phyloP scores from a whole-genome alignment of 225 moss, liverwort and hornwort genomes.

The Pseudisothecium myosuroides region DNA sequence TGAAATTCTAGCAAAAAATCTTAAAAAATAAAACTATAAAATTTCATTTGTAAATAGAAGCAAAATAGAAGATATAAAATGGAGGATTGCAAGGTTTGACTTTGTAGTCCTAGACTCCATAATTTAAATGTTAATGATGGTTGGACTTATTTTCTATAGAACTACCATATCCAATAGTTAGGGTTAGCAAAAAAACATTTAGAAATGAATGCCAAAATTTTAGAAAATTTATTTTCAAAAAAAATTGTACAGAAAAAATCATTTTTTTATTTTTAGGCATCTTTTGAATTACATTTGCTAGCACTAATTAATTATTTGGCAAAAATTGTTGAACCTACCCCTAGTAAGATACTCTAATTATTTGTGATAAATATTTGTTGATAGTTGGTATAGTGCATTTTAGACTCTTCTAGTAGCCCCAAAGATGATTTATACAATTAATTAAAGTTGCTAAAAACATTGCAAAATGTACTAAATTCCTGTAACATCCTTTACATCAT shows the following conservation, averaged over 20 bases:
- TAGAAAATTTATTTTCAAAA: not conserved
- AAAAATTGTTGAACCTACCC: not conserved
- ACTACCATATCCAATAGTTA: fast-evolving
- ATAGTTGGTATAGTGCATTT: not conserved
- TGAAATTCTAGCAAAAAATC: not conserved
- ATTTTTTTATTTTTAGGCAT: not conserved
- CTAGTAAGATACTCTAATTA: fast-evolving
- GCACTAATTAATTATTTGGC: not conserved
- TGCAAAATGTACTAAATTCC: not conserved
- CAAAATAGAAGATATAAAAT: not conserved
- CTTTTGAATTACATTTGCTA: not conserved
- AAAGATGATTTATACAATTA: not conserved
- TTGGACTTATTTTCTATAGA: not conserved
- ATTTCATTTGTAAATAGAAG: not conserved
- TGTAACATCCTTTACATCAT: fast-evolving
- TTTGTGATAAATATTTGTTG: not conserved
- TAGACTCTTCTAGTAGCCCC: fast-evolving
- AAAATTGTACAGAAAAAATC: too few species aligned
- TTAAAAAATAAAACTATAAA: not conserved
- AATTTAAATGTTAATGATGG: not conserved
- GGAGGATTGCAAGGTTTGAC: fast-evolving
- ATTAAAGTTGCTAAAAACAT: not conserved
- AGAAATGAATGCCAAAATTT: not conserved
- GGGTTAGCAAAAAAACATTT: not conserved
- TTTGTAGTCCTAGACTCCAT: fast-evolving